Evolutionary conservation across 495 filamentous ascomycete species (phyloP).

Genomic region (Penicillium soppii): DNA sequence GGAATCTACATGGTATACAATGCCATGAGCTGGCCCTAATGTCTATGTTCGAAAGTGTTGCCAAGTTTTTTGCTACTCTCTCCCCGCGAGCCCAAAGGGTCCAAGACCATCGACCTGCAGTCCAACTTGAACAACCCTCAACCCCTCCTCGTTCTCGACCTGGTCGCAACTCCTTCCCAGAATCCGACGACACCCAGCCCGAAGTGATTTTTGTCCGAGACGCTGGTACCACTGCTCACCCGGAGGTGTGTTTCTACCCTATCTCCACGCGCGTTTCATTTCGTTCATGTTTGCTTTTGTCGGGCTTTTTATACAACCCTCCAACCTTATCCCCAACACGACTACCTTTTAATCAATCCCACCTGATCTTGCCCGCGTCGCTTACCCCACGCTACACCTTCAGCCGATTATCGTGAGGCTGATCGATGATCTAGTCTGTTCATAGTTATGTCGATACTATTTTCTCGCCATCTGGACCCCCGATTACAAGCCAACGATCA

Average conservation of each 20-base stretch:
- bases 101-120: slow-evolving; percentile 17
- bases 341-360: not conserved
- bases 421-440: slow-evolving; percentile 11
- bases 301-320: not conserved
- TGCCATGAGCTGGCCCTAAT: slow-evolving; percentile 15
- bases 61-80: slow-evolving; percentile 12
- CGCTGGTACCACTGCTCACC: slow-evolving; percentile 4
- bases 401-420: slow-evolving; percentile 4
- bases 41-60: slow-evolving; percentile 19
- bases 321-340: not conserved
- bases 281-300: not conserved
- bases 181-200: not conserved
- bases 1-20: slow-evolving; percentile 12
- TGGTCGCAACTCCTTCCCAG: slow-evolving; percentile 1
- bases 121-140: slow-evolving; percentile 2
- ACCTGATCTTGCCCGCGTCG: not conserved
- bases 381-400: not conserved
- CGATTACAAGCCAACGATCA: slow-evolving; percentile 25
- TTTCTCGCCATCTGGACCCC: slow-evolving; percentile 11
- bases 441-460: slow-evolving; percentile 35
- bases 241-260: slow-evolving; percentile 16
- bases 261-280: slow-evolving; percentile 4
- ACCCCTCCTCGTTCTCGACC: slow-evolving; percentile 6
- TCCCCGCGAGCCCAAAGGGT: slow-evolving; percentile 20
- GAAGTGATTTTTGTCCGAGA: not conserved